Conservation (phyloP, 805 yeast species). For the Starmerella etchellsii region DNA sequence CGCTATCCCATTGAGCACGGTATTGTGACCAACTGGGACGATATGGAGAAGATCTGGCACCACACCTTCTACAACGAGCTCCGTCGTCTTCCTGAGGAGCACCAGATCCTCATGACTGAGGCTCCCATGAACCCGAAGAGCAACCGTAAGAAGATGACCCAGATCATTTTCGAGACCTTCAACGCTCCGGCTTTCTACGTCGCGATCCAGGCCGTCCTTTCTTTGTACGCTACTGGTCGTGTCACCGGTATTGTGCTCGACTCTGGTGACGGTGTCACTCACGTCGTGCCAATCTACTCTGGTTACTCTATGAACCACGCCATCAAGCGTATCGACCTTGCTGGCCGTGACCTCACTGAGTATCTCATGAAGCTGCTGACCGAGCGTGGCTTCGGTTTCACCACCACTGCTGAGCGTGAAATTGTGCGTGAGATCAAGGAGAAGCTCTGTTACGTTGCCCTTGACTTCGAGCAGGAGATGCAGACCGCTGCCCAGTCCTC, state of each 20-base stretch:
- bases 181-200: conserved; percentile 99
- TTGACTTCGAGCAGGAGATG: conserved; percentile 98
- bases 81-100: conserved; percentile 99
- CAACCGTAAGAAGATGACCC: conserved; percentile 99
- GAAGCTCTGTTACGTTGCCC: conserved; percentile 96
- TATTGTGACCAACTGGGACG: conserved; percentile 99
- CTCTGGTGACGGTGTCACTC: conserved; percentile 99
- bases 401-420: conserved; percentile 98
- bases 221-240: conserved; percentile 98
- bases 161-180: conserved; percentile 97
- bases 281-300: conserved; percentile 99
- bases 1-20: conserved; percentile 99
- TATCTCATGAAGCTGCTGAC: conserved; percentile 96
- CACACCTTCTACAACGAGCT: conserved; percentile 99
- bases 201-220: conserved; percentile 94
- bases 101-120: conserved; percentile 97
- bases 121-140: conserved; percentile 99
- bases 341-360: conserved; percentile 99
- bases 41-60: conserved; percentile 99
- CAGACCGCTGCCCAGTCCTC: conserved; percentile 98
- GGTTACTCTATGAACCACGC: conserved; percentile 99
- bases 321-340: conserved; percentile 95
- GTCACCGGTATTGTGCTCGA: conserved; percentile 99
- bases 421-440: conserved; percentile 90
- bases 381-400: conserved; percentile 98